phyloP scores from a whole-genome alignment of 352 stramenopile species.

The Globisporangium megalacanthum region DNA sequence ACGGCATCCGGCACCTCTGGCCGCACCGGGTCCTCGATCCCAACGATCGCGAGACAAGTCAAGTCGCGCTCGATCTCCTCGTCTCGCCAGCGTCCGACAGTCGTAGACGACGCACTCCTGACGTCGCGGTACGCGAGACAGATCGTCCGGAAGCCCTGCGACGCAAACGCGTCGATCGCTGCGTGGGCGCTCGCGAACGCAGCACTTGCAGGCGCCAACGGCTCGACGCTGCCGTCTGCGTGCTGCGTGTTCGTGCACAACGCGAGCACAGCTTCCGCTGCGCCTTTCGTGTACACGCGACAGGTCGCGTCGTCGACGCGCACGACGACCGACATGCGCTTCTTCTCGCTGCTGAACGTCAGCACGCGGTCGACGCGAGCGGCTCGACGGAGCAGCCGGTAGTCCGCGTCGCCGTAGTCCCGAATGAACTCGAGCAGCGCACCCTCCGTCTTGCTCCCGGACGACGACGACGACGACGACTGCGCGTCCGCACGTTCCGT shows the following conservation, averaged over 20 bases:
- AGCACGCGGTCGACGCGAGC: conserved; percentile 63
- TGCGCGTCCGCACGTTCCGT: conserved; percentile 14
- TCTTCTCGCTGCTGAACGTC: conserved; percentile 81
- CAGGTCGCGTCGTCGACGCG: conserved; percentile 22
- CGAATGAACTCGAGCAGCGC: conserved; percentile 66
- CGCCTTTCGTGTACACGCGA: conserved; percentile 74
- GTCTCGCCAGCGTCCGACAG: conserved; percentile 65
- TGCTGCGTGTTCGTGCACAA: conserved; percentile 67
- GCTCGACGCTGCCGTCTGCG: conserved; percentile 28
- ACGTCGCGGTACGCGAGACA: conserved; percentile 85
- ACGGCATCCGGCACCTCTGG: conserved; percentile 93
- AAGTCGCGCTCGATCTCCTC: conserved; percentile 86
- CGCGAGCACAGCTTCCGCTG: conserved; percentile 66
- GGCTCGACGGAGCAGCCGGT: conserved; percentile 15
- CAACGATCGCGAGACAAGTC: conserved; percentile 86
- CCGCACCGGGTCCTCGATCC: conserved; percentile 93
- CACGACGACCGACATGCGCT: conserved; percentile 77
- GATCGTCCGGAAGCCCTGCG: conserved; percentile 77
- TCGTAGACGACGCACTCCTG: conserved; percentile 35
- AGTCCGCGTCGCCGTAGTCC: conserved; percentile 57
- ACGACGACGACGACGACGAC: too few relatives aligned
- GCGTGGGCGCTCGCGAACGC: not conserved
- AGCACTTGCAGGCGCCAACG: not conserved
- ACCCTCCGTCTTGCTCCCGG: conserved; percentile 78
- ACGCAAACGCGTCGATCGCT: conserved; percentile 64